Base-by-base conservation (phyloP, 768 basidiomycete genomes). In the Suillus decipiens region DNA sequence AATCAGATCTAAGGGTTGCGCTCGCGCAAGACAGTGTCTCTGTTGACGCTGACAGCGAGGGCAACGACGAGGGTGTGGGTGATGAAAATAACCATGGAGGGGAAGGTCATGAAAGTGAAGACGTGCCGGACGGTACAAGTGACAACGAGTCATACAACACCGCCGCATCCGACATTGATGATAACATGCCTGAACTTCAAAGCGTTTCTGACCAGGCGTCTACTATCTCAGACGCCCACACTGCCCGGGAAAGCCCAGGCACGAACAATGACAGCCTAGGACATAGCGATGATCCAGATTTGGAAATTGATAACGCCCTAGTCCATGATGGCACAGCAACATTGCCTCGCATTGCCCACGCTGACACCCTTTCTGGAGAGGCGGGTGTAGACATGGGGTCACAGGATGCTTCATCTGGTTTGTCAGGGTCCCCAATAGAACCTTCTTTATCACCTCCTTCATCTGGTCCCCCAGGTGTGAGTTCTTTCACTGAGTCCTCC, bases 1-100 rank as follows among this genome's bases (percentile, higher is more conserved):
- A 93, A 73, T 76, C 81, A 19, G 92, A 93, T 72, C 76, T 94
- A 61, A 77, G 92, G 61, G 74, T 79, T 7, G 87, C 88, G 10
- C 73, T 94, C 64, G 83, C 82, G 31, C 83, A 79, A 55, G 72
- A 72, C 4, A 67, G 67, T 51, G 67, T 65, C 54, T 59, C 67
- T 19, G 60, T 51, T 36, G 51, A 41, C 48, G 17, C 57, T 42
- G 65, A 59, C 19, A 24, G 61, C n/a, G 72, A 11, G 48, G 58
- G 63, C 41, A 28, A 34, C 37, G 60, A 63, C 4, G 71, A 65
- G 15, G 31, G 50, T 56, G 41, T n/a, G n/a, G 70, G 69, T 2
- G 69, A 66, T 39, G 50, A 28, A 7, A 65, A 67, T 6, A 70
- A 57, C 1, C 68, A 70, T 37, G 70, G 60, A 22, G 51, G 54